Evolutionary conservation across 2,329 filamentous ascomycete species (phyloP).

Genomic region (Aspergillus transmontanensis): DNA sequence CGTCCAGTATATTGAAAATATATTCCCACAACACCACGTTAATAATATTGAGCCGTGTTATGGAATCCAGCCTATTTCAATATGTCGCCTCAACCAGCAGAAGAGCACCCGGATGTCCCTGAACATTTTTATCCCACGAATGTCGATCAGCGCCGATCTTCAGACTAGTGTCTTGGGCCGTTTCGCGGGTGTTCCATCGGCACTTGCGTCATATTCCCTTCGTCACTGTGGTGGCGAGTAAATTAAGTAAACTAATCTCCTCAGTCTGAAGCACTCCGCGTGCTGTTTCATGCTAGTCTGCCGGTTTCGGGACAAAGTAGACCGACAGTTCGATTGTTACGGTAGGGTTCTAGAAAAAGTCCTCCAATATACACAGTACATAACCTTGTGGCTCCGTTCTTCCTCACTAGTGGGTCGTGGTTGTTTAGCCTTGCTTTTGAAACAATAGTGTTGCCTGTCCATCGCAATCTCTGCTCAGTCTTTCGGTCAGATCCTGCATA

Average conservation of each 20-base stretch:
- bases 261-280: neutral
- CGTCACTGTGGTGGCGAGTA: neutral
- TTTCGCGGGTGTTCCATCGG: neutral
- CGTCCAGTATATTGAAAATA: neutral
- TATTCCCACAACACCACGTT: neutral
- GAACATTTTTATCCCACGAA: neutral
- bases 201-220: neutral
- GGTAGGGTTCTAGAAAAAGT: neutral
- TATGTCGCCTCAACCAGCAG: neutral
- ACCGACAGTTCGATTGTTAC: neutral
- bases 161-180: neutral
- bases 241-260: neutral
- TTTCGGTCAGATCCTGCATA: neutral
- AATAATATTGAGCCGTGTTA: neutral
- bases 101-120: neutral
- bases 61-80: no score
- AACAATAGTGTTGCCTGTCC: neutral
- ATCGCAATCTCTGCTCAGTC: neutral
- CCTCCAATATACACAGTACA: no score
- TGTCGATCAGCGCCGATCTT: conserved; percentile 6
- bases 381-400: neutral
- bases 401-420: neutral
- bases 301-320: neutral
- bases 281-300: neutral
- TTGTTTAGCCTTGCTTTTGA: neutral